Evolutionary conservation across 2,329 filamentous ascomycete species (phyloP).

Genomic region (Colletotrichum sp.): DNA sequence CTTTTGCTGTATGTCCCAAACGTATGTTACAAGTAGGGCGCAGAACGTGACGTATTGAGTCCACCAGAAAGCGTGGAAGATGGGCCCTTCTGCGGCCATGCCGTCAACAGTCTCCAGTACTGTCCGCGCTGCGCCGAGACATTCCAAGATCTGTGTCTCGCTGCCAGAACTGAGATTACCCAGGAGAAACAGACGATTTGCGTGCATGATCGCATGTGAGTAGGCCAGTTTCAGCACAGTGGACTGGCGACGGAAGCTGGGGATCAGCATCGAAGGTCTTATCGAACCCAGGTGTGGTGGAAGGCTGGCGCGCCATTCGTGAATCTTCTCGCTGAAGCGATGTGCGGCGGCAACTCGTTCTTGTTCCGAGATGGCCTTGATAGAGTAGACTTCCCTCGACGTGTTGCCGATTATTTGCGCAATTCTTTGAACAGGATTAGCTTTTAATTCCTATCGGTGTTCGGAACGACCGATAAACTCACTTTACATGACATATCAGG

Average conservation of each 20-base stretch:
- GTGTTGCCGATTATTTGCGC: slow-evolving; percentile 43
- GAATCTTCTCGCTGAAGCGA: slow-evolving; percentile 40
- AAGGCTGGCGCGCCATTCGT: slow-evolving; percentile 40
- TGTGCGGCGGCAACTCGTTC: slow-evolving; percentile 42
- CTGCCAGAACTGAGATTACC: slow-evolving; percentile 23
- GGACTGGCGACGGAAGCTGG: slow-evolving; percentile 52
- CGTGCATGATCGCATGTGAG: slow-evolving; percentile 60
- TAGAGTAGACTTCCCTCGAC: slow-evolving; percentile 44
- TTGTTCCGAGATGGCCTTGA: slow-evolving; percentile 37
- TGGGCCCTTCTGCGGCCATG: slow-evolving; percentile 37
- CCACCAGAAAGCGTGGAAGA: slow-evolving; percentile 53
- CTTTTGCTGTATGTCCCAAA: slow-evolving; percentile 46
- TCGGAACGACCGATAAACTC: too few relatives aligned
- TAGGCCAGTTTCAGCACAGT: slow-evolving; percentile 59
- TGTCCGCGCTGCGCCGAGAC: slow-evolving; percentile 50
- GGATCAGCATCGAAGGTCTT: slow-evolving; percentile 49
- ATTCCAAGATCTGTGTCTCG: slow-evolving; percentile 40
- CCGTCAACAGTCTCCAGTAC: slow-evolving; percentile 49
- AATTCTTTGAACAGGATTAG: slow-evolving; percentile 25
- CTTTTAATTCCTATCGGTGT: too few relatives aligned
- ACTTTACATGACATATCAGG: slow-evolving; percentile 49
- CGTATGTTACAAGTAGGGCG: slow-evolving; percentile 57
- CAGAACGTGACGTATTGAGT: slow-evolving; percentile 61
- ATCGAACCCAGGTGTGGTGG: slow-evolving; percentile 49
- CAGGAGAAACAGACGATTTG: slow-evolving; percentile 59